Percentiles rank a stretch among this genome's conserved stretches.
Evolutionary conservation across 495 filamentous ascomycete species (phyloP).

Genomic region (Geopyxis carbonaria): DNA sequence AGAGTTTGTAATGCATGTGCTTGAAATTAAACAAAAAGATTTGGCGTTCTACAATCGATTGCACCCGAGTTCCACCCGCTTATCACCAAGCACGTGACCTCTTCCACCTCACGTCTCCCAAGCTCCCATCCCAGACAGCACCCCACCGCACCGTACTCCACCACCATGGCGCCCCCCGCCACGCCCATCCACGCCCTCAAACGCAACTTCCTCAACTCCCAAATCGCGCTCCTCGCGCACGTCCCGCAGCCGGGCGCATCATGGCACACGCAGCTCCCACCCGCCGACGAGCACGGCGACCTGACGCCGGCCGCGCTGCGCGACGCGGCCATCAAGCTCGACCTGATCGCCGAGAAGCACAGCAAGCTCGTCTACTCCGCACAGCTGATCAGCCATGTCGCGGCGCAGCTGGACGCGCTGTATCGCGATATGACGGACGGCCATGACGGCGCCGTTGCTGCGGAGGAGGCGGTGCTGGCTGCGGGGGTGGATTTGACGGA

Average conservation of each 20-base stretch:
- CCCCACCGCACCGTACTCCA: no score
- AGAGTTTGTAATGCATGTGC: no score
- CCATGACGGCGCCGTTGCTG: conserved; percentile 28
- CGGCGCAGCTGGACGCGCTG: conserved; percentile 60
- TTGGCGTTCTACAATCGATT: no score
- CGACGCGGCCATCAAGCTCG: conserved; percentile 43
- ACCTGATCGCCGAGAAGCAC: conserved; percentile 50
- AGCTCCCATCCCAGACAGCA: no score
- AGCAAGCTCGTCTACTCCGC: conserved; percentile 53
- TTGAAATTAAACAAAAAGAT: no score
- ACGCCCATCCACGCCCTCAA: conserved; percentile 45
- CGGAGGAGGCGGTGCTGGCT: conserved; percentile 27
- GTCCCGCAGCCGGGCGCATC: conserved; percentile 37
- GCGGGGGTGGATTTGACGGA: conserved; percentile 27
- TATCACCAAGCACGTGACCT: no score
- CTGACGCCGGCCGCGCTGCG: conserved; percentile 38
- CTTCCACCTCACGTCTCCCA: no score
- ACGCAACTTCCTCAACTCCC: conserved; percentile 42
- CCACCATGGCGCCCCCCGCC: conserved; percentile 12
- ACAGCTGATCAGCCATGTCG: conserved; percentile 60
- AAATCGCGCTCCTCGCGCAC: conserved; percentile 44
- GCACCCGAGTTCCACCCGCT: no score
- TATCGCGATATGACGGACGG: conserved; percentile 41
- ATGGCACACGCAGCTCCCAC: conserved; percentile 36
- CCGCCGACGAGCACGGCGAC: conserved; percentile 28